phyloP scores from a whole-genome alignment of 1,139 yeast genomes.

The Hyphopichia wangnamkhiaoensis region DNA sequence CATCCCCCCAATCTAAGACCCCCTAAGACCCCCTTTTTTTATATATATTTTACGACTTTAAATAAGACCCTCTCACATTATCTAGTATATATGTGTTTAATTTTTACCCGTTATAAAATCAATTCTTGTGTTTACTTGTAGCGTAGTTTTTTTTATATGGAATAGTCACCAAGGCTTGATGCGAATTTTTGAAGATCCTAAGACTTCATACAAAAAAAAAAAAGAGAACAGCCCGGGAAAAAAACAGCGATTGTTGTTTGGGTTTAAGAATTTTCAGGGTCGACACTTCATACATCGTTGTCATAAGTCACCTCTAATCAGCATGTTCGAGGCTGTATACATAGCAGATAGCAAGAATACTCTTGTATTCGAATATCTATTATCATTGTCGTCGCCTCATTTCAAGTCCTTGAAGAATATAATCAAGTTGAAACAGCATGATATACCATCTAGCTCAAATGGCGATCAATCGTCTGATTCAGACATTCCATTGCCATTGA shows the following conservation, averaged over 20 bases:
- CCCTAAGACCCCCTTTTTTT: not conserved
- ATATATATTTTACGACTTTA: not conserved
- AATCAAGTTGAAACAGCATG: conserved; percentile 15
- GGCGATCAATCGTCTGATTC: conserved; percentile 9
- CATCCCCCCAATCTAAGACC: conserved; percentile 4
- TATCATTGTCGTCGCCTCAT: conserved; percentile 51
- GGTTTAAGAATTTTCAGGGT: not conserved
- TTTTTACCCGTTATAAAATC: conserved; percentile 3
- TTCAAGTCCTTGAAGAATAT: conserved; percentile 42
- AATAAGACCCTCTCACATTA: not conserved
- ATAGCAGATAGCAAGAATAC: conserved; percentile 58
- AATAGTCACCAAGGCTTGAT: not conserved
- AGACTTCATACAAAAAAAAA: no score
- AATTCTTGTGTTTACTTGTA: not conserved
- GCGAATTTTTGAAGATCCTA: no score
- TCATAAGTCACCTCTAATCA: no score
- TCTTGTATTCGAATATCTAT: conserved; percentile 59
- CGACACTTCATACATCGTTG: not conserved
- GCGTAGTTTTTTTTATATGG: not conserved
- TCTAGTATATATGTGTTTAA: conserved; percentile 2
- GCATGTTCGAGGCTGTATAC: conserved; percentile 56
- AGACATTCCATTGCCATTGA: conserved; percentile 16
- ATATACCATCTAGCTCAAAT: no score
- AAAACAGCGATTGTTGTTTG: not conserved
- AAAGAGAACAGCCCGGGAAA: no score